These are phyloP conservation scores for Suhomyces choctaworum DNA, from an alignment of 1,139 yeast species.

Conservation along the genomic window DNA sequence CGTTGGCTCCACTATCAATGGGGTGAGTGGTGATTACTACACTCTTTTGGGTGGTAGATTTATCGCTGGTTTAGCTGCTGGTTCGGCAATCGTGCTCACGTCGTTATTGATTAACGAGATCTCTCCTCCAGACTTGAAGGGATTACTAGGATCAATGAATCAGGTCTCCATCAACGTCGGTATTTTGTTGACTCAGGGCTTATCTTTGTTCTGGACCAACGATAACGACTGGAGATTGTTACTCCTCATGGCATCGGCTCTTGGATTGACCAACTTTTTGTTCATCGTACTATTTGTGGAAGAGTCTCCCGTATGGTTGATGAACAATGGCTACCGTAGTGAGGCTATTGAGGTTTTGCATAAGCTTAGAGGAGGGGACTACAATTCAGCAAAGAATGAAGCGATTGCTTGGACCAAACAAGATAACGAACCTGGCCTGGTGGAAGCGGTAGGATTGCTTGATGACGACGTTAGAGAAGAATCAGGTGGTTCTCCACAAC, in stretches of 20 bases:
- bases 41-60: constrained; percentile 68
- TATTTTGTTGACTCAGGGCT: constrained; percentile 70
- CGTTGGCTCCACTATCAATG: constrained; percentile 69
- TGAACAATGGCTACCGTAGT: constrained; percentile 32
- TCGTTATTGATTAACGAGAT: constrained; percentile 82
- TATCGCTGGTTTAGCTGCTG: constrained; percentile 82
- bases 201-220: constrained; percentile 70
- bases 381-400: constrained; percentile 36
- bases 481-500: constrained; percentile 5
- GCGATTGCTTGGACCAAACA: constrained; percentile 37
- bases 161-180: constrained; percentile 87
- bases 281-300: constrained; percentile 47
- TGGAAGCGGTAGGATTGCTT: constrained; percentile 9
- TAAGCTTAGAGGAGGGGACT: constrained; percentile 44
- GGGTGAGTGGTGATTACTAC: constrained; percentile 45
- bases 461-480: constrained; percentile 21
- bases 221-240: constrained; percentile 71
- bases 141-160: constrained; percentile 82
- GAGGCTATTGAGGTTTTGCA: constrained; percentile 41
- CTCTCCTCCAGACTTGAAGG: constrained; percentile 66
- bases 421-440: constrained; percentile 2
- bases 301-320: constrained; percentile 87
- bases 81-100: constrained; percentile 79
- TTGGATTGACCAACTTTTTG: constrained; percentile 53
- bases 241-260: constrained; percentile 55